phyloP scores from a whole-genome alignment of 805 yeast species.

The Yamadazyma sp. region DNA sequence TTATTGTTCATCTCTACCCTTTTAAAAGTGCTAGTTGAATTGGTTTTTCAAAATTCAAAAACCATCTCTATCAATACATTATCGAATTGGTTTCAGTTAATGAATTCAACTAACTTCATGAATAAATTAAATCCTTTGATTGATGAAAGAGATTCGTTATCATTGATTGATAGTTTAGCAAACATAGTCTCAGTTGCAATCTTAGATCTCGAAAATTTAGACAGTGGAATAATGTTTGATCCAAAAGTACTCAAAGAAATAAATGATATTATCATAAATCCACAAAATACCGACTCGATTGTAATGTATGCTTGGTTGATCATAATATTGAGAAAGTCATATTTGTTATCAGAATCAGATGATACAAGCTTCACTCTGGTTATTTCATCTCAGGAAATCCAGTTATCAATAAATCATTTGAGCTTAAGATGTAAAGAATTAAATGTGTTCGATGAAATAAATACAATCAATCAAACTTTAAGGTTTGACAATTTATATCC shows the following conservation, averaged over 20 bases:
- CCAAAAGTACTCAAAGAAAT: conserved; percentile 34
- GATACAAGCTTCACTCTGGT: conserved; percentile 14
- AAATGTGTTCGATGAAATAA: conserved; percentile 46
- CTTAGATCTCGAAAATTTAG: conserved; percentile 51
- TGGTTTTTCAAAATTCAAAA: conserved; percentile 36
- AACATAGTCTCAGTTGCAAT: conserved; percentile 51
- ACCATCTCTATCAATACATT: conserved; percentile 24
- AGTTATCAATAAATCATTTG: conserved; percentile 25
- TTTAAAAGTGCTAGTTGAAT: conserved; percentile 37
- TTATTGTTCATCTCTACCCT: conserved; percentile 30
- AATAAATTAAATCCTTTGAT: conserved; percentile 24
- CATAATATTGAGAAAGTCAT: conserved; percentile 49
- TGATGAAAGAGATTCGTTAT: conserved; percentile 22
- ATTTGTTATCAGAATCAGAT: conserved; percentile 40
- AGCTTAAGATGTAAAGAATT: conserved; percentile 37
- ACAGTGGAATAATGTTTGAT: conserved; percentile 29
- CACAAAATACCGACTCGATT: conserved; percentile 43
- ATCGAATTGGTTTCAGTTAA: conserved; percentile 53
- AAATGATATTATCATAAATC: conserved; percentile 34
- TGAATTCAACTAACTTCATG: conserved; percentile 33
- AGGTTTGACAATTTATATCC: conserved; percentile 50
- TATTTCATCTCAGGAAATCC: conserved; percentile 18
- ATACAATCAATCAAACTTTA: conserved; percentile 38
- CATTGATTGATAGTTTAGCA: conserved; percentile 42
- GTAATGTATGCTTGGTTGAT: conserved; percentile 68